phyloP scores from a whole-genome alignment of 2,329 filamentous ascomycete species.

The Paramyrothecium roridum region DNA sequence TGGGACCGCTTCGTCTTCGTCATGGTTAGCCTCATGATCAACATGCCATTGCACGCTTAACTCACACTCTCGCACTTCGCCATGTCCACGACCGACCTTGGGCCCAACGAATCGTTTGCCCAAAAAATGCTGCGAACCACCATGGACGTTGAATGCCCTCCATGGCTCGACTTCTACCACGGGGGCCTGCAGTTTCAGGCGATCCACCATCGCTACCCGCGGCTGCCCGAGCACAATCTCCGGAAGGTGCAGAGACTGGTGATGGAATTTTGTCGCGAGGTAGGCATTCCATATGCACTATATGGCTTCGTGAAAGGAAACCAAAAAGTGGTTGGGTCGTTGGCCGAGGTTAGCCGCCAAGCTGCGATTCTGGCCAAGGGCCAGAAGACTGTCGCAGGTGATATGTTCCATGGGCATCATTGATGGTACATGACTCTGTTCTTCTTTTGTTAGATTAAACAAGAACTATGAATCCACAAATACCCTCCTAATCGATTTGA shows the following conservation, averaged over 20 bases:
- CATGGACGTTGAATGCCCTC: slow-evolving; percentile 87
- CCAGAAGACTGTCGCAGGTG: slow-evolving; percentile 47
- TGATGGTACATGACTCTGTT: neutral
- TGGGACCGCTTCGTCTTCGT: slow-evolving; percentile 71
- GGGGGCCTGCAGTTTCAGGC: slow-evolving; percentile 88
- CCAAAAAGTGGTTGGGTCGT: slow-evolving; percentile 70
- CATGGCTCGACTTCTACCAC: slow-evolving; percentile 86
- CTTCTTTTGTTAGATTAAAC: no score
- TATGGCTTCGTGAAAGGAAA: slow-evolving; percentile 85
- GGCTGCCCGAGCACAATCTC: slow-evolving; percentile 82
- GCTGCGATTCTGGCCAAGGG: slow-evolving; percentile 75
- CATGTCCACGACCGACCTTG: slow-evolving; percentile 87
- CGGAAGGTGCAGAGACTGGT: slow-evolving; percentile 72
- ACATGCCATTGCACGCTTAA: slow-evolving; percentile 80
- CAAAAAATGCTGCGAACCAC: slow-evolving; percentile 90
- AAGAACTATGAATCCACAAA: no score
- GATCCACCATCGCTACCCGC: slow-evolving; percentile 81
- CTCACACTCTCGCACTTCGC: slow-evolving; percentile 91
- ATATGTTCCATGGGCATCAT: slow-evolving; percentile 13
- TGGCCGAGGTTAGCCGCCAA: slow-evolving; percentile 78
- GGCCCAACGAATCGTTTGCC: slow-evolving; percentile 79
- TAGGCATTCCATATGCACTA: slow-evolving; percentile 78
- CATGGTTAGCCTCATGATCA: slow-evolving; percentile 75
- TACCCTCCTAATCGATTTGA: no score
- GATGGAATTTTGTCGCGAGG: slow-evolving; percentile 76